Evolutionary conservation across 352 stramenopile genomes (phyloP), one percentile per base, ranked within the genome.

Genomic region (Globisporangium solare): DNA sequence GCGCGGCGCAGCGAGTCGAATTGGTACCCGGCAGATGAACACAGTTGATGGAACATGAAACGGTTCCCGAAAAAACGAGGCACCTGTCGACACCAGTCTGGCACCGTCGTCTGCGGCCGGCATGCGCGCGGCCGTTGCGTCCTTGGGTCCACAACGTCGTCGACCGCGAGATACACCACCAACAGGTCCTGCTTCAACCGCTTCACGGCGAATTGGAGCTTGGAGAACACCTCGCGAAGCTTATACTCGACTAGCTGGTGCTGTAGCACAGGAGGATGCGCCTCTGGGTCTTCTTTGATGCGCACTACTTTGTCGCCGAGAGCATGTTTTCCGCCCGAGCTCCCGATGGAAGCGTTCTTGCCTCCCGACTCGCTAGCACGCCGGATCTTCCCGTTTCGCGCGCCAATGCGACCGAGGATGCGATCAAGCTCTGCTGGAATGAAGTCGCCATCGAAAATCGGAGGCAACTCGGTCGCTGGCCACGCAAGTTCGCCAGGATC

Each of bases 401-500:
- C 76, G 2, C 73, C 58, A 56, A 91, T 86, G 8, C 66, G 67
- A 1, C 80, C 80, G n/a, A 91, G 64, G 24, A 93, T 76, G 37
- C 85, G 81, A 17, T 92, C 81, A 12, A 94, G 69, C 56, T 93
- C 85, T 2, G 77, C 73, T 6, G 79, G 77, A 13, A 94, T 66
- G 54, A 92, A 85, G 55, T 94, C 85, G 37, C 85, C 85, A 42
- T 94, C 83, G 61, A 94, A 94, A 24, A 92, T 68, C 37, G 85
- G 83, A 18, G 83, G 83, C 18, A 92, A 58, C 54, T 81, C 66
- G 8, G 59, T 51, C 12, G 57, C 69, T 3, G 83, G 83, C 83
- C 83, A 94, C 32, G 73, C 39, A 39, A 87, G 71, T 58, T 99
- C 96, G 54, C 95, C 79, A n/a, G 93, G 83, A 74, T 98, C 94